phyloP scores from a whole-genome alignment of 805 yeast species.

The Suhomyces sp. region DNA sequence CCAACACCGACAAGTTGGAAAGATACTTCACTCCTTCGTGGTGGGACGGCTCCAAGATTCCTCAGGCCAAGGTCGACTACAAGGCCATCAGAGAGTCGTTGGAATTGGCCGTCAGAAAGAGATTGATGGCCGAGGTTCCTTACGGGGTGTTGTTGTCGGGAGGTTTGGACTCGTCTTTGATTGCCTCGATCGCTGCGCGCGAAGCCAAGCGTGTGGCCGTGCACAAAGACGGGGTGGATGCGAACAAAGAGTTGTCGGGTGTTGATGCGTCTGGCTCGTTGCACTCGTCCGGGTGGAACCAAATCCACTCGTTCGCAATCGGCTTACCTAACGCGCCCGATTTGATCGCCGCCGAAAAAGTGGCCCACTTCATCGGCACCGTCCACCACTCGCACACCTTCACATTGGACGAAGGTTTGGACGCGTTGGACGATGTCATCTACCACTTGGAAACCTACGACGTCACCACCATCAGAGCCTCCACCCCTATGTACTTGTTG shows the following conservation, averaged over 20 bases:
- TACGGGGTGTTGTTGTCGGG: conserved; percentile 97
- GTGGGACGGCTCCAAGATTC: conserved; percentile 83
- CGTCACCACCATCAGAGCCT: conserved; percentile 98
- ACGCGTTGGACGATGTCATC: conserved; percentile 91
- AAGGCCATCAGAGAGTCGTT: conserved; percentile 70
- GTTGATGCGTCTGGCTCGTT: conserved; percentile 86
- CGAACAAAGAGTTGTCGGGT: conserved; percentile 78
- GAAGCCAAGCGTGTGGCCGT: conserved; percentile 79
- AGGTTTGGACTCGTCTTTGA: conserved; percentile 94
- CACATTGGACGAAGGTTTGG: conserved; percentile 95
- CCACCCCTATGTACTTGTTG: conserved; percentile 96
- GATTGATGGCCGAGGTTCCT: conserved; percentile 99
- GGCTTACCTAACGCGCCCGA: conserved; percentile 99
- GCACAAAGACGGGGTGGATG: conserved; percentile 50
- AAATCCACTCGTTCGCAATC: conserved; percentile 92
- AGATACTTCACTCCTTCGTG: conserved; percentile 91
- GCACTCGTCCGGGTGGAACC: conserved; percentile 71
- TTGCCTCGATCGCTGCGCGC: conserved; percentile 95
- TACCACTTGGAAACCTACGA: conserved; percentile 96
- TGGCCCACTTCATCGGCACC: conserved; percentile 93
- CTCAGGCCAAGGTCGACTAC: conserved; percentile 73
- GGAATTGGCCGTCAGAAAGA: conserved; percentile 95
- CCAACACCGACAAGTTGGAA: conserved; percentile 77
- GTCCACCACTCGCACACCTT: conserved; percentile 97
- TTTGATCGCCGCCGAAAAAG: conserved; percentile 91